A percentile compares a stretch with the other conserved stretches of the same genome.
These are phyloP conservation scores for Gossypium thurberi DNA, from an alignment of 345 rosid genomes.

Conservation along the genomic window DNA sequence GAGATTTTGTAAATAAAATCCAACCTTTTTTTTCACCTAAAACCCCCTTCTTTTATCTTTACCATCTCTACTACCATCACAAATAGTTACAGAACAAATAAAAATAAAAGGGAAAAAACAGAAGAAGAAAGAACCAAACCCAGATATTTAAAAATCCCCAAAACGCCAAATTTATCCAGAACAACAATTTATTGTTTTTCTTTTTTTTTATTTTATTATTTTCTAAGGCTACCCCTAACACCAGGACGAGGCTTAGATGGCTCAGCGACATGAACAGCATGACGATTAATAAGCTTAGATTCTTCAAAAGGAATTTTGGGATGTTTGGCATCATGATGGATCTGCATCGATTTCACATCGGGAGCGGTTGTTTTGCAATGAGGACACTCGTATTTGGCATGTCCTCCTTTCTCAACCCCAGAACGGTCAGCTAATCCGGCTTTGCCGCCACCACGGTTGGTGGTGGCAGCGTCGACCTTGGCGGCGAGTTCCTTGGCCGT, in stretches of 20 bases:
- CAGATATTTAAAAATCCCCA: not conserved
- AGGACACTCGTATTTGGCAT: slow-evolving; percentile 95
- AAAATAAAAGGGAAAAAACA: not conserved
- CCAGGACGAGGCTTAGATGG: slow-evolving; percentile 44
- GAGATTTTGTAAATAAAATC: not conserved
- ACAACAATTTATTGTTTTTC: not conserved
- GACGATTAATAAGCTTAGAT: slow-evolving; percentile 58
- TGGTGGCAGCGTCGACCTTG: slow-evolving; percentile 81
- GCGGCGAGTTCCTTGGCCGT: slow-evolving; percentile 90
- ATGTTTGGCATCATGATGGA: slow-evolving; percentile 89
- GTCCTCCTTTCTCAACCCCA: slow-evolving; percentile 81
- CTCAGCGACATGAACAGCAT: slow-evolving; percentile 23
- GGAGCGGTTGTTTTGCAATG: slow-evolving; percentile 81
- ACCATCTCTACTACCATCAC: not conserved
- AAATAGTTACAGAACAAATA: not conserved
- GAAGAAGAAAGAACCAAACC: not conserved
- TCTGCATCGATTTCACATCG: slow-evolving; percentile 83
- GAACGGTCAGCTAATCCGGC: slow-evolving; percentile 71
- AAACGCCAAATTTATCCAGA: not conserved
- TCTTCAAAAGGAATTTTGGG: slow-evolving; percentile 83
- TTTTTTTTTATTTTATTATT: slow-evolving; percentile 18
- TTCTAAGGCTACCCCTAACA: slow-evolving; percentile 50
- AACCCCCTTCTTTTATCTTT: not conserved
- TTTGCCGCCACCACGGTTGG: slow-evolving; percentile 92
- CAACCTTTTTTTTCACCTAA: not conserved